These are phyloP conservation scores for Deuterostichococcus epilithicus DNA, from an alignment of 139 green algal species.

Conservation along the genomic window DNA sequence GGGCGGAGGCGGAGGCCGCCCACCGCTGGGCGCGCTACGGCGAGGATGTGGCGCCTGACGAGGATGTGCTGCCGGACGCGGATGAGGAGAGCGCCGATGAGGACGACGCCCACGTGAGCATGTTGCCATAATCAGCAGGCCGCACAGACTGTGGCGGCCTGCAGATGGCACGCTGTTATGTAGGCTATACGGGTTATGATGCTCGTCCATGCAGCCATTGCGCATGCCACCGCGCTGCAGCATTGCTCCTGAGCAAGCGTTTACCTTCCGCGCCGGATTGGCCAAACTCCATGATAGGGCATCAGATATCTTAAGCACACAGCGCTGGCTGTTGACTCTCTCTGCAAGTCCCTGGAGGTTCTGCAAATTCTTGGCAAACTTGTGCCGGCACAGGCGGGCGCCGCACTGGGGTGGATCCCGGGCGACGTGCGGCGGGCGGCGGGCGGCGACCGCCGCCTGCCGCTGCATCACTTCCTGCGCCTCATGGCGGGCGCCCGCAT, in stretches of 20 bases:
- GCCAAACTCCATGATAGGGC: too few relatives aligned
- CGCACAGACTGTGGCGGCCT: too few relatives aligned
- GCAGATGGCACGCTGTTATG: too few relatives aligned
- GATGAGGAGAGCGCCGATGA: neutral
- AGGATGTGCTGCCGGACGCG: neutral
- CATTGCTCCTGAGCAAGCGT: too few relatives aligned
- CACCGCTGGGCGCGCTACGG: neutral
- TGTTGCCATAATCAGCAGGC: too few relatives aligned
- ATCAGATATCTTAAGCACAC: too few relatives aligned
- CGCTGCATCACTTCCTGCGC: conserved; percentile 48
- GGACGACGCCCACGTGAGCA: neutral
- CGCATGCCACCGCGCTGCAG: too few relatives aligned
- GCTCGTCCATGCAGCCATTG: too few relatives aligned
- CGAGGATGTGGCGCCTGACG: neutral
- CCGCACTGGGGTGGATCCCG: neutral
- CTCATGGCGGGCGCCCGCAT: conserved; percentile 40
- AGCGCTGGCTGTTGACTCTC: too few relatives aligned
- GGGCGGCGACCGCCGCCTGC: conserved; percentile 19
- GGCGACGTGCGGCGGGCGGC: neutral
- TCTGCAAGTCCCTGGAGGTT: conserved; percentile 1
- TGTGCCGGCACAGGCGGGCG: neutral
- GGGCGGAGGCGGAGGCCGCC: neutral
- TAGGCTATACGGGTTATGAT: too few relatives aligned
- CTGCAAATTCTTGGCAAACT: neutral
- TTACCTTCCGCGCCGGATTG: too few relatives aligned